Conservation (phyloP, 192 early-diverging fungal genomes). For the Kappamyces sp. region DNA sequence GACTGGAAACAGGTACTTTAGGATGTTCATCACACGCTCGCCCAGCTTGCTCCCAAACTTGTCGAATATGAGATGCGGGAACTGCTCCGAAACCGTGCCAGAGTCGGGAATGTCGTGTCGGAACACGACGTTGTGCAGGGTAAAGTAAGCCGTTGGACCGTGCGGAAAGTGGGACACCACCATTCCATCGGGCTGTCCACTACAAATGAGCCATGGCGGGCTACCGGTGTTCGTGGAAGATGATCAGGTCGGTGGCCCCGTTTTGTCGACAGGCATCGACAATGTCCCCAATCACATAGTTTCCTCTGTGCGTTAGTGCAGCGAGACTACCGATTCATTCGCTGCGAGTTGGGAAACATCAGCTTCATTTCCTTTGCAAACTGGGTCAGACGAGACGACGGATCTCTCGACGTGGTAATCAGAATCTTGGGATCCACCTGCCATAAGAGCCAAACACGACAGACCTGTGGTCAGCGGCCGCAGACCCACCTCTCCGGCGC, state of each 20-base stretch:
- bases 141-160: constrained; percentile 96
- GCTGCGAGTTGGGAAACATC: constrained; percentile 91
- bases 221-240: constrained; percentile 91
- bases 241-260: constrained; percentile 92
- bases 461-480: too few species aligned
- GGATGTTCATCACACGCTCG: constrained; percentile 70
- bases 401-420: constrained; percentile 94
- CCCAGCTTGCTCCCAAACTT: constrained; percentile 90
- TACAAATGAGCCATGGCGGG: constrained; percentile 52
- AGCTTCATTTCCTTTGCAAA: constrained; percentile 98
- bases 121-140: constrained; percentile 94
- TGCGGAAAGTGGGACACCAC: constrained; percentile 94
- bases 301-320: constrained; percentile 50
- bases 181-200: constrained; percentile 68
- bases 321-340: constrained; percentile 65
- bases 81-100: constrained; percentile 96
- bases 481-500: constrained; percentile 63
- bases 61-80: constrained; percentile 93
- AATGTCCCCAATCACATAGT: constrained; percentile 91
- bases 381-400: constrained; percentile 84
- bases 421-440: constrained; percentile 85
- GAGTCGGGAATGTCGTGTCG: constrained; percentile 95
- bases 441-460: too few species aligned
- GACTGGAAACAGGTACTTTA: constrained; percentile 96
- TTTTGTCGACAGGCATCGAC: constrained; percentile 91